phyloP scores from a whole-genome alignment of 768 basidiomycete species.

The Phanerochaete sordida region DNA sequence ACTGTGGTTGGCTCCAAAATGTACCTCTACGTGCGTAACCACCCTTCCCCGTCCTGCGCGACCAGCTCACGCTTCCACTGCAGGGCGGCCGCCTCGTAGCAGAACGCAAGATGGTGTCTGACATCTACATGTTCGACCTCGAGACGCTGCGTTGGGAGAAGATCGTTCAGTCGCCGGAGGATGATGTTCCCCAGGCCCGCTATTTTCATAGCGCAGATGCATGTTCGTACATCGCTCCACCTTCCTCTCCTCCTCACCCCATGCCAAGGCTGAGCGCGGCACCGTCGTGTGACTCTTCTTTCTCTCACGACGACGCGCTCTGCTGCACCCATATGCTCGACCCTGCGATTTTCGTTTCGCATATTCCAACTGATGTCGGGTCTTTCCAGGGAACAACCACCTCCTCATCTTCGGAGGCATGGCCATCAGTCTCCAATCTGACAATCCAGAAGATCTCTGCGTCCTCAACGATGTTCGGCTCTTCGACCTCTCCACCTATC shows the following conservation, averaged over 20 bases:
- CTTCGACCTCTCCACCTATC: slow-evolving; percentile 68
- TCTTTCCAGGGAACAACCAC: slow-evolving; percentile 72
- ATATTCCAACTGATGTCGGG: neutral
- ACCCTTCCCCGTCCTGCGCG: neutral
- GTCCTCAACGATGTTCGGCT: slow-evolving; percentile 93
- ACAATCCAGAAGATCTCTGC: slow-evolving; percentile 75
- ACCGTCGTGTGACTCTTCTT: neutral
- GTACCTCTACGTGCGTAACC: slow-evolving; percentile 76
- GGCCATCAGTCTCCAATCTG: slow-evolving; percentile 73
- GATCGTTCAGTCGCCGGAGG: slow-evolving; percentile 55
- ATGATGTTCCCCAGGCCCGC: slow-evolving; percentile 73
- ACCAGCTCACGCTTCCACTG: neutral
- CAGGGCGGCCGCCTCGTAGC: slow-evolving; percentile 87
- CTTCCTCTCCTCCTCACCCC: neutral
- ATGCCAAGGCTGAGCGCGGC: neutral
- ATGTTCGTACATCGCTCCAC: slow-evolving; percentile 44
- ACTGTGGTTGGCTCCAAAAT: slow-evolving; percentile 85
- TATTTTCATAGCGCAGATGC: slow-evolving; percentile 95
- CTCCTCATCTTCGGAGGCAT: slow-evolving; percentile 95
- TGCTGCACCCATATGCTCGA: neutral
- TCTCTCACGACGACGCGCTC: neutral
- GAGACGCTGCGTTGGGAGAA: slow-evolving; percentile 78
- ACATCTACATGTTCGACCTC: slow-evolving; percentile 89
- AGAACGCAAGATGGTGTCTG: slow-evolving; percentile 83
- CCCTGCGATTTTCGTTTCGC: slow-evolving; percentile 10